phyloP scores from a whole-genome alignment of 2,329 filamentous ascomycete species.

The Sarocladiaceae sp. region DNA sequence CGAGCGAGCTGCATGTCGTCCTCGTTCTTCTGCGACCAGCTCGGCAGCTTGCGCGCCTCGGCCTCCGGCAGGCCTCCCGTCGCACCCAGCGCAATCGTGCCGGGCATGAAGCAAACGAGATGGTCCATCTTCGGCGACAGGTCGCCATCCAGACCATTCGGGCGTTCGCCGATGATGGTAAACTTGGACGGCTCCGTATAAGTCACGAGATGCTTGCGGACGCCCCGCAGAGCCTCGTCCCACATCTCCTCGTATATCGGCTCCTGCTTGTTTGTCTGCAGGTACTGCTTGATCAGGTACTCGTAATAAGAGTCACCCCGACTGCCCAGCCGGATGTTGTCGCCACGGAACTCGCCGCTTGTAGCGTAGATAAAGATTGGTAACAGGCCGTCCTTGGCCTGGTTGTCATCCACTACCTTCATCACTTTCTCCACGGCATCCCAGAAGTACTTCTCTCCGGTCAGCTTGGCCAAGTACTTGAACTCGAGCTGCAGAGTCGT shows the following conservation, averaged over 20 bases:
- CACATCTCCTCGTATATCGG: constrained; percentile 87
- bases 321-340: constrained; percentile 86
- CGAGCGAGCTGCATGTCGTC: constrained; percentile 80
- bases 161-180: constrained; percentile 86
- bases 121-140: constrained; percentile 95
- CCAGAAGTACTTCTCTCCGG: constrained; percentile 90
- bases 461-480: constrained; percentile 93
- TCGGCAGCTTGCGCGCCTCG: constrained; percentile 63
- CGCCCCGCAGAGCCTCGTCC: constrained; percentile 75
- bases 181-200: constrained; percentile 76
- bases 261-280: constrained; percentile 86
- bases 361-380: constrained; percentile 86
- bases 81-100: constrained; percentile 83
- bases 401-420: constrained; percentile 79
- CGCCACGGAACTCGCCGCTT: constrained; percentile 69
- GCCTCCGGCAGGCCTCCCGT: constrained; percentile 72
- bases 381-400: constrained; percentile 71
- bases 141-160: constrained; percentile 57
- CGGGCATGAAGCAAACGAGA: constrained; percentile 93
- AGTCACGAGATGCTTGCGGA: constrained; percentile 86
- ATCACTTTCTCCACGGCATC: constrained; percentile 87
- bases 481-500: constrained; percentile 91
- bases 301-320: constrained; percentile 98
- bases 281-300: constrained; percentile 96
- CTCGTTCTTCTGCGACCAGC: constrained; percentile 74